Percentiles rank a stretch among this genome's conserved stretches.
These are phyloP conservation scores for Kluyveromyces siamensis DNA, from an alignment of 805 yeast species.

Conservation along the genomic window DNA sequence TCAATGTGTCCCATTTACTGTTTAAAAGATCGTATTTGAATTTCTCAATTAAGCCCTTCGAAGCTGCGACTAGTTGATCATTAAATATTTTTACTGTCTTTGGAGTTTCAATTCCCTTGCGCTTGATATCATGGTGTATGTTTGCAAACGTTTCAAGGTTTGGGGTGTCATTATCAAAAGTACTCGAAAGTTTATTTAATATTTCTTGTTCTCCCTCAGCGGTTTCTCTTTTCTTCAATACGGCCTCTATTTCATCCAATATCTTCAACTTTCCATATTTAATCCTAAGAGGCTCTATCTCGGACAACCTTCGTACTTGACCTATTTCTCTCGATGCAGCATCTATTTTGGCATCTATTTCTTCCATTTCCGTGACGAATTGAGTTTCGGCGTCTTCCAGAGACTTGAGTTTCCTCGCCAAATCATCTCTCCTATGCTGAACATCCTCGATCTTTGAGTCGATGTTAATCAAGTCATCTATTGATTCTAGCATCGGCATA, in stretches of 20 bases:
- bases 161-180: conserved; percentile 2
- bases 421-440: conserved; percentile 13
- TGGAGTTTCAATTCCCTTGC: neutral
- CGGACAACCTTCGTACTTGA: conserved; percentile 6
- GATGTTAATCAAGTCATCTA: conserved; percentile 21
- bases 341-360: conserved; percentile 4
- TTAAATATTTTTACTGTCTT: neutral
- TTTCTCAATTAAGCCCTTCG: conserved; percentile 6
- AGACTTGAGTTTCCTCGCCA: conserved; percentile 13
- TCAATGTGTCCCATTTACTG: conserved; percentile 25
- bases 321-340: conserved; percentile 8
- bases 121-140: neutral
- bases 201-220: neutral
- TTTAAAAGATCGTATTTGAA: conserved; percentile 15
- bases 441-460: conserved; percentile 20
- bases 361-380: conserved; percentile 10
- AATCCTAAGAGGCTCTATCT: conserved; percentile 9
- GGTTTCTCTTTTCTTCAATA: neutral
- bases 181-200: conserved; percentile 4
- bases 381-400: conserved; percentile 12
- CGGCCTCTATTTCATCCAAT: conserved; percentile 4
- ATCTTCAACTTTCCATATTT: conserved; percentile 16
- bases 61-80: neutral
- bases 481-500: conserved; percentile 11
- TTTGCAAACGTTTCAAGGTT: neutral